Evolutionary conservation across 208 protist species (phyloP).

Genomic region (Phytomonas francai): DNA sequence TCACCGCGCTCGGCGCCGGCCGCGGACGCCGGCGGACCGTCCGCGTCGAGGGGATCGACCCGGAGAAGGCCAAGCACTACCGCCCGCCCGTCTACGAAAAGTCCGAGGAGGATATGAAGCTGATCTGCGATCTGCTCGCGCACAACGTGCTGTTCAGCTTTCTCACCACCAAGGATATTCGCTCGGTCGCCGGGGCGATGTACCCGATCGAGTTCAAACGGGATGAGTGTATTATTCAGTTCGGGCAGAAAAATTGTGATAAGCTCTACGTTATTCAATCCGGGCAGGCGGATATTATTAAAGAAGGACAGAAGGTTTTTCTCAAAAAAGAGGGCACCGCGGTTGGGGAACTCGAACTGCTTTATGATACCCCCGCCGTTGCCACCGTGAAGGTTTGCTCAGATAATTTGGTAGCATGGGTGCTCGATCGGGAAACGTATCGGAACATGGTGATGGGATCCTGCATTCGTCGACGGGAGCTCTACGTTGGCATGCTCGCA

Average conservation of each 20-base stretch:
- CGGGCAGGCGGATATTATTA: slow-evolving; percentile 79
- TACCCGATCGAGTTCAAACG: slow-evolving; percentile 61
- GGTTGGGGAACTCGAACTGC: slow-evolving; percentile 85
- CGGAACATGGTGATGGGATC: slow-evolving; percentile 87
- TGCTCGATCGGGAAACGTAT: slow-evolving; percentile 88
- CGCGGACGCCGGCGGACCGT: slow-evolving; percentile 75
- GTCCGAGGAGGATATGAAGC: slow-evolving; percentile 56
- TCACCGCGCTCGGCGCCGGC: slow-evolving; percentile 65
- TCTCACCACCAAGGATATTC: slow-evolving; percentile 58
- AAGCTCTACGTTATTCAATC: slow-evolving; percentile 86
- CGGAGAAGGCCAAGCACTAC: slow-evolving; percentile 80
- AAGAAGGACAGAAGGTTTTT: slow-evolving; percentile 84
- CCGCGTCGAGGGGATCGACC: slow-evolving; percentile 66
- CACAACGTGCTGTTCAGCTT: slow-evolving; percentile 87
- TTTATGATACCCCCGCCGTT: slow-evolving; percentile 83
- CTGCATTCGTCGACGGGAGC: slow-evolving; percentile 74
- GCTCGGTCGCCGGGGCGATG: slow-evolving; percentile 72
- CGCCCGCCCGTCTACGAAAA: slow-evolving; percentile 67
- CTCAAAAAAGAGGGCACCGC: slow-evolving; percentile 81
- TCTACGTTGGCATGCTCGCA: slow-evolving; percentile 65
- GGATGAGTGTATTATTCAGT: slow-evolving; percentile 72
- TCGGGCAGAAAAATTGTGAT: slow-evolving; percentile 57
- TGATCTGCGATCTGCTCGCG: slow-evolving; percentile 72
- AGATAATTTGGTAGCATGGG: slow-evolving; percentile 67
- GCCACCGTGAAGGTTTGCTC: slow-evolving; percentile 82